Evolutionary conservation across 2,329 filamentous ascomycete species (phyloP).

Genomic region (Fusarium proliferatum): DNA sequence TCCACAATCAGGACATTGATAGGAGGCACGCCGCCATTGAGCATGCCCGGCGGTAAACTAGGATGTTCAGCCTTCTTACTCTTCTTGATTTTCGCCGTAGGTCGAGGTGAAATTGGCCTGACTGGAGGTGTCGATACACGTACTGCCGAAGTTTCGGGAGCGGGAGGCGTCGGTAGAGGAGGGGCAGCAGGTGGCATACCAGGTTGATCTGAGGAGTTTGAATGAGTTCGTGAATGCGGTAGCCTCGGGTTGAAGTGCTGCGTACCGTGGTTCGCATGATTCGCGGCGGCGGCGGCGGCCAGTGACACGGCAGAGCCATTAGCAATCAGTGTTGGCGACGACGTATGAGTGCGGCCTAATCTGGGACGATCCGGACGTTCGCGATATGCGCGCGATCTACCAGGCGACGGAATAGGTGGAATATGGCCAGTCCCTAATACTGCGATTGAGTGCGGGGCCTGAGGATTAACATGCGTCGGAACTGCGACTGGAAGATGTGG

Average conservation of each 20-base stretch:
- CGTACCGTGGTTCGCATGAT: slow-evolving; percentile 51
- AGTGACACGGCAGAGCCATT: slow-evolving; percentile 55
- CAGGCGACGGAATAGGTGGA: slow-evolving; percentile 84
- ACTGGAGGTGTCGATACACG: slow-evolving; percentile 67
- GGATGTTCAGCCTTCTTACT: slow-evolving; percentile 63
- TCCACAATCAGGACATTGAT: slow-evolving; percentile 98
- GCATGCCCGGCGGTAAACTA: slow-evolving; percentile 69
- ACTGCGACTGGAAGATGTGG: slow-evolving; percentile 56
- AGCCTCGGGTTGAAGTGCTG: slow-evolving; percentile 53
- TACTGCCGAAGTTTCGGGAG: slow-evolving; percentile 55
- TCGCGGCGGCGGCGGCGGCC: slow-evolving; percentile 46
- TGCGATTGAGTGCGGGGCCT: slow-evolving; percentile 73
- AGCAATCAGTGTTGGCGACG: slow-evolving; percentile 78
- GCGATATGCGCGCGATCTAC: slow-evolving; percentile 67
- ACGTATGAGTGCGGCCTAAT: slow-evolving; percentile 77
- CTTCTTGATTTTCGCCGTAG: slow-evolving; percentile 60
- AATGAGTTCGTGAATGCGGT: slow-evolving; percentile 68
- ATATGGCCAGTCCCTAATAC: slow-evolving; percentile 84
- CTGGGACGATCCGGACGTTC: slow-evolving; percentile 70
- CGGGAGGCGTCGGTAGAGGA: slow-evolving; percentile 63
- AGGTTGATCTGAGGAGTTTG: slow-evolving; percentile 66
- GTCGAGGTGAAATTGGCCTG: slow-evolving; percentile 61
- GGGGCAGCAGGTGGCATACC: slow-evolving; percentile 61
- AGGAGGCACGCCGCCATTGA: slow-evolving; percentile 87
- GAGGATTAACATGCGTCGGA: slow-evolving; percentile 50